phyloP scores from a whole-genome alignment of 148 eudicot genomes.

The Nyssa sinensis region DNA sequence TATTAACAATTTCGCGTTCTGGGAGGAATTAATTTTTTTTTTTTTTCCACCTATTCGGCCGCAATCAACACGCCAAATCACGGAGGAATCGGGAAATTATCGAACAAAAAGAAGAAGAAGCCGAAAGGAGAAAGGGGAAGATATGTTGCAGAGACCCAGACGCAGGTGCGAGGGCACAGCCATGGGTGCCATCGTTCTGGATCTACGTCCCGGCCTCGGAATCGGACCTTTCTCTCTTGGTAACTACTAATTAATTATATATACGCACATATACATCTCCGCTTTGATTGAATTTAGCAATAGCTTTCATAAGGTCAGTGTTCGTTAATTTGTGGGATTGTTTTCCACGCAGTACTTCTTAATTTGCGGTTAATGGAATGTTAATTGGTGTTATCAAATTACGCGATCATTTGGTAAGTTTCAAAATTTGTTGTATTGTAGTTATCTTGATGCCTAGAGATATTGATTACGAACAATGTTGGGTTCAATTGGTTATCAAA shows the following conservation, averaged over 20 bases:
- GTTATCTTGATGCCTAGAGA: not conserved
- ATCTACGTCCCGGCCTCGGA: slow-evolving; percentile 87
- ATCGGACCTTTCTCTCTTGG: slow-evolving; percentile 88
- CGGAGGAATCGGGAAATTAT: not conserved
- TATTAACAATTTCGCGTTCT: slow-evolving; percentile 8
- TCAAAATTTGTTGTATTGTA: not conserved
- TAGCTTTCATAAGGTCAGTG: too few relatives aligned
- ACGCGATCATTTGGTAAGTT: not conserved
- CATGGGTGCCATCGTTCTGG: slow-evolving; percentile 83
- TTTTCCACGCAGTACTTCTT: not conserved
- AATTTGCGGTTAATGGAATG: not conserved
- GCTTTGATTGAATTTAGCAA: not conserved
- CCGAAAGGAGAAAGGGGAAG: not conserved
- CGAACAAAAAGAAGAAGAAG: not conserved
- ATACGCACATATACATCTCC: not conserved
- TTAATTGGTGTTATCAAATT: not conserved
- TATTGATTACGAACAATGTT: not conserved
- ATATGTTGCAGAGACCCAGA: slow-evolving; percentile 51
- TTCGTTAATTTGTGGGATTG: not conserved
- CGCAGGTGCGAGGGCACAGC: slow-evolving; percentile 89
- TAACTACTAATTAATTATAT: slow-evolving; percentile 14
- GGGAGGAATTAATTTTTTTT: slow-evolving; percentile 14
- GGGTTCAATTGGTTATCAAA: not conserved
- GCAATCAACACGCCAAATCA: too few relatives aligned
- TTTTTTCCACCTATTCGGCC: slow-evolving; percentile 14